Conservation (phyloP, 1,284 basidiomycete species). For the Schizopora paradoxa region DNA sequence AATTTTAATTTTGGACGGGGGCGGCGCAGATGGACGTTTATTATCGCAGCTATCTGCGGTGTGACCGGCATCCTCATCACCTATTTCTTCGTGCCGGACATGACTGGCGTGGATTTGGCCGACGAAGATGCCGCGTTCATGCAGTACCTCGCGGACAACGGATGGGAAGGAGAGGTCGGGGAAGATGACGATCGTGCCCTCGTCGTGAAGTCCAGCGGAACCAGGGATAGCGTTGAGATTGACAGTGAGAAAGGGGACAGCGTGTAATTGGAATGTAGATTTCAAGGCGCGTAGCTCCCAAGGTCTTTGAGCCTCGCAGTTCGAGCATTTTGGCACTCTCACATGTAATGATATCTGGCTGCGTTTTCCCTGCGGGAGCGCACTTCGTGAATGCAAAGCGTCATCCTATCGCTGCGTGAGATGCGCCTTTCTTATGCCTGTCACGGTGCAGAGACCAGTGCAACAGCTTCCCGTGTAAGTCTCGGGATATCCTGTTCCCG, state of each 20-base stretch:
- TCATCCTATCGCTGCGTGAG: too few relatives aligned
- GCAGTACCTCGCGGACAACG: constrained; percentile 54
- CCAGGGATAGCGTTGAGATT: constrained; percentile 7
- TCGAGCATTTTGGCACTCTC: too few relatives aligned
- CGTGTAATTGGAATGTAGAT: constrained; percentile 4
- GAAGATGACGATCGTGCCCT: constrained; percentile 43
- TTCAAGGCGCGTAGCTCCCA: background rate
- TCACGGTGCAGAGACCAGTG: too few relatives aligned
- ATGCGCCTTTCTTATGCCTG: too few relatives aligned
- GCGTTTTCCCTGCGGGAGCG: too few relatives aligned
- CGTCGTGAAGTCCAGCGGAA: constrained; percentile 21
- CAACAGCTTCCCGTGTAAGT: too few relatives aligned
- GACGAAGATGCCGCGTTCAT: constrained; percentile 63
- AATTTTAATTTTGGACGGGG: too few relatives aligned
- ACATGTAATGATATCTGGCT: too few relatives aligned
- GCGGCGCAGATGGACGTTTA: constrained; percentile 71
- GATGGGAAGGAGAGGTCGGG: constrained; percentile 63
- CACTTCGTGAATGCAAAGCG: too few relatives aligned
- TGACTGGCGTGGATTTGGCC: constrained; percentile 64
- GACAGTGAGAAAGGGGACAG: constrained; percentile 11
- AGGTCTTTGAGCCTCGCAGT: too few relatives aligned
- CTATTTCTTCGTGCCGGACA: constrained; percentile 65
- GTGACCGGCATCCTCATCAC: constrained; percentile 58
- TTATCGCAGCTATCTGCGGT: constrained; percentile 66
- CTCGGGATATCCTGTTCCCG: too few relatives aligned